Percentiles rank a stretch among this genome's conserved stretches.
Conservation (phyloP, 2,329 filamentous ascomycete genomes). For the Penicillium sp. region DNA sequence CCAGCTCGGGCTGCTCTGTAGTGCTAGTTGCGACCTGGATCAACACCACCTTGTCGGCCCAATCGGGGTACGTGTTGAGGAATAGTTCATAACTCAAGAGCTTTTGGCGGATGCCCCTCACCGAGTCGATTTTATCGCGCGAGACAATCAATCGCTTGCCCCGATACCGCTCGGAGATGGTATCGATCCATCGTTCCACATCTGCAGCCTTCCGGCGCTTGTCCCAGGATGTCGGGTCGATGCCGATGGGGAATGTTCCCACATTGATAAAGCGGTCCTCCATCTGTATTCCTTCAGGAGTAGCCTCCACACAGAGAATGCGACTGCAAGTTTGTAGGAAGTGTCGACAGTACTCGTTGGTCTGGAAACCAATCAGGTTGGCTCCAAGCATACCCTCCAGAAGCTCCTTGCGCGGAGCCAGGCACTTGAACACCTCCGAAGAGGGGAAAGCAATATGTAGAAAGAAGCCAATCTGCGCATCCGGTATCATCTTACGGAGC, state of each 20-base stretch:
- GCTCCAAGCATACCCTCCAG: constrained; percentile 90
- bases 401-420: constrained; percentile 79
- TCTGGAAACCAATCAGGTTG: constrained; percentile 90
- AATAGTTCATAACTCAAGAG: constrained; percentile 88
- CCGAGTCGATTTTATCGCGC: constrained; percentile 87
- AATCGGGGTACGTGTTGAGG: constrained; percentile 87
- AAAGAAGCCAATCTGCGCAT: constrained; percentile 95
- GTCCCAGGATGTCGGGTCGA: constrained; percentile 73
- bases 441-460: constrained; percentile 93
- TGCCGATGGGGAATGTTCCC: constrained; percentile 78
- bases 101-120: constrained; percentile 90
- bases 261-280: constrained; percentile 94
- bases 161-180: constrained; percentile 76
- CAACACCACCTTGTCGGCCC: constrained; percentile 78
- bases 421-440: constrained; percentile 89
- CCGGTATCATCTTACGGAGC: constrained; percentile 78
- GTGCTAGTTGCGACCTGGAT: constrained; percentile 92
- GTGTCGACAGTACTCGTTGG: constrained; percentile 85
- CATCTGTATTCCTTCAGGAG: constrained; percentile 78
- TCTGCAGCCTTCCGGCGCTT: constrained; percentile 66
- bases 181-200: constrained; percentile 72
- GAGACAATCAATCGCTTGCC: constrained; percentile 89
- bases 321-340: constrained; percentile 95
- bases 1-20: constrained; percentile 80
- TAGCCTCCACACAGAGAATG: constrained; percentile 83